phyloP scores from a whole-genome alignment of 139 green algal genomes.

The Picochlorum sp. region DNA sequence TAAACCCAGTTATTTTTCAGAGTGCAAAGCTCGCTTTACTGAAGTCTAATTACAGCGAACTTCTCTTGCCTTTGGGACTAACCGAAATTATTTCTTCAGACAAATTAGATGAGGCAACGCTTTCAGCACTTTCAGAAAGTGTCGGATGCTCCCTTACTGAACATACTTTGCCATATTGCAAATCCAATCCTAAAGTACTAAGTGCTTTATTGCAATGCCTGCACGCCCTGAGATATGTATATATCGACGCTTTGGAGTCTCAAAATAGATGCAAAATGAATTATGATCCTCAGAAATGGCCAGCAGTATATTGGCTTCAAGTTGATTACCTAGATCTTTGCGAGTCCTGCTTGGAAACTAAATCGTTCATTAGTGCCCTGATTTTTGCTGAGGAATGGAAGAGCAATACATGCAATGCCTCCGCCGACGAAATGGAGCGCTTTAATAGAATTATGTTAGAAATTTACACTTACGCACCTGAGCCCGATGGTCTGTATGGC shows the following conservation, averaged over 20 bases:
- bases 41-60: too few species aligned
- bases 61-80: too few species aligned
- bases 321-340: slow-evolving; percentile 61
- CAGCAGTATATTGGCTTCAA: slow-evolving; percentile 60
- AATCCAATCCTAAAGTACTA: slow-evolving; percentile 20
- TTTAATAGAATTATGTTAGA: slow-evolving; percentile 46
- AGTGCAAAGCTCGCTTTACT: too few species aligned
- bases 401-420: neutral
- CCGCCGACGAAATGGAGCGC: neutral
- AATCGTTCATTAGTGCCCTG: slow-evolving; percentile 56
- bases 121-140: too few species aligned
- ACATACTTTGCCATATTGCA: slow-evolving; percentile 8
- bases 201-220: slow-evolving; percentile 41
- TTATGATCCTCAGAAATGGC: slow-evolving; percentile 4
- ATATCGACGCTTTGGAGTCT: slow-evolving; percentile 3
- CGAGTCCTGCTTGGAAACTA: slow-evolving; percentile 32
- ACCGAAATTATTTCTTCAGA: too few species aligned
- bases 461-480: slow-evolving; percentile 51
- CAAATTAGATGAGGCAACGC: too few species aligned
- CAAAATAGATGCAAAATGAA: neutral
- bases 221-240: slow-evolving; percentile 33
- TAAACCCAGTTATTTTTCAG: too few species aligned
- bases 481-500: slow-evolving; percentile 73
- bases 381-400: slow-evolving; percentile 65
- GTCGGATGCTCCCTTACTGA: neutral